Evolutionary conservation across 192 early-diverging fungal species (phyloP), one percentile per base, ranked within the genome.

Genomic region (Entomortierella chlamydospora): DNA sequence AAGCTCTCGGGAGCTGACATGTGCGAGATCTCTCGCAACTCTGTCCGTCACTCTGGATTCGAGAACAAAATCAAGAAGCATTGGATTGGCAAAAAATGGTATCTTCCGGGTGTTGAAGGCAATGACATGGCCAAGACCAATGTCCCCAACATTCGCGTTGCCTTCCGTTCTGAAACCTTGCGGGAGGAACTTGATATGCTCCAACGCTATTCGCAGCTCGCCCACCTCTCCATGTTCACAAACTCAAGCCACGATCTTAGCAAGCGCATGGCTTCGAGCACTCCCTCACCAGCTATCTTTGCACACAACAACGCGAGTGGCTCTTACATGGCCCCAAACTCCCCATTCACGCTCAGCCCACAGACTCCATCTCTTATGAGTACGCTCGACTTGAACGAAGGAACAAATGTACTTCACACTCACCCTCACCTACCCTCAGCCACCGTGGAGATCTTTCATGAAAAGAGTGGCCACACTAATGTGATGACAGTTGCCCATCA

Each of bases 1-100:
- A 97, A 98, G 72, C 81, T 95, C 34, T 94, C 94, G 12, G 85
- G 90, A n/a, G 88, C 93, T 4, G 97, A 99, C 72, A 96, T 98
- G 95, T 97, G 96, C 82, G 97, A 99, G 80, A 87, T 99, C 58
- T 94, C 97, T 0, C 87, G 95, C 57, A 97, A 99, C 84, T 95
- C 93, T 30, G 93, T 95, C 12, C 81, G 93, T 13, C 96, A 98
- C 81, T 93, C 92, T 84, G 97, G 97, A 2, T 99, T 93, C 86
- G 97, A 99, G 68, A 87, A 91, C 56, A 85, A 91, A 61, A 84
- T 96, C 73, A 99, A 98, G 89, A 89, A 91, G 42, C 95, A 94
- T 66, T 99, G 97, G 97, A 83, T 99, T 22, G 97, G 97, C 34
- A 86, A 92, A 28, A 81, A 86, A 23, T 98, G 93, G 85, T 73